Percentiles rank a stretch among this genome's conserved stretches.
These are phyloP conservation scores for Glycine soja DNA, from an alignment of 306 rosid genomes.

Conservation along the genomic window DNA sequence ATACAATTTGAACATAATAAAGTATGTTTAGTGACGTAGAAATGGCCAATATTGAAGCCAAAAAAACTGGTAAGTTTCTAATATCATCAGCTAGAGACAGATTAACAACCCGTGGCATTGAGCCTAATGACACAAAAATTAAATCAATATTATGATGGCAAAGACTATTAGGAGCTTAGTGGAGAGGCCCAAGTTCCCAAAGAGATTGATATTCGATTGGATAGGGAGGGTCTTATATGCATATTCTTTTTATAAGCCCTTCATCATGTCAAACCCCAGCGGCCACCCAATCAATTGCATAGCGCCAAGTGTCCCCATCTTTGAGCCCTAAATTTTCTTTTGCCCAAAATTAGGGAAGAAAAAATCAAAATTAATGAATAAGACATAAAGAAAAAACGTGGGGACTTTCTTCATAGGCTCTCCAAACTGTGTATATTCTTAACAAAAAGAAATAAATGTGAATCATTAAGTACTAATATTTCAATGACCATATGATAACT, in stretches of 20 bases:
- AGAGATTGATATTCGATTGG: slow-evolving; percentile 82
- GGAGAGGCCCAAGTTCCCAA: slow-evolving; percentile 98
- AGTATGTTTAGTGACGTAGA: neutral
- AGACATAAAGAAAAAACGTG: slow-evolving; percentile 45
- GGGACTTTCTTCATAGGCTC: slow-evolving; percentile 51
- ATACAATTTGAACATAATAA: slow-evolving; percentile 15
- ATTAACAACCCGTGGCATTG: slow-evolving; percentile 37
- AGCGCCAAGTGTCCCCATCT: slow-evolving; percentile 63
- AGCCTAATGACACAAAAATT: slow-evolving; percentile 44
- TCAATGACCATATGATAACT: slow-evolving; percentile 66
- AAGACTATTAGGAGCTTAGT: slow-evolving; percentile 51
- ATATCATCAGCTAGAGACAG: slow-evolving; percentile 18
- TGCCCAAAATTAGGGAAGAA: slow-evolving; percentile 37
- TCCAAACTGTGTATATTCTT: slow-evolving; percentile 45
- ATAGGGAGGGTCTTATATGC: slow-evolving; percentile 65
- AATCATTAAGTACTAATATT: slow-evolving; percentile 62
- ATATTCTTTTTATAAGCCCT: slow-evolving; percentile 61
- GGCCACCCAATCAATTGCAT: slow-evolving; percentile 63
- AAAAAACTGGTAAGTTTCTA: slow-evolving; percentile 7
- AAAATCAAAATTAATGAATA: slow-evolving; percentile 35
- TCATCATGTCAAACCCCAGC: slow-evolving; percentile 54
- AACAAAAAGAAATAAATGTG: slow-evolving; percentile 53
- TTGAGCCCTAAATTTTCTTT: slow-evolving; percentile 43
- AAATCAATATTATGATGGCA: slow-evolving; percentile 46
- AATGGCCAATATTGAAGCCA: slow-evolving; percentile 39